Evolutionary conservation across 2,329 filamentous ascomycete genomes (phyloP).

Genomic region (Colletotrichum sp.): DNA sequence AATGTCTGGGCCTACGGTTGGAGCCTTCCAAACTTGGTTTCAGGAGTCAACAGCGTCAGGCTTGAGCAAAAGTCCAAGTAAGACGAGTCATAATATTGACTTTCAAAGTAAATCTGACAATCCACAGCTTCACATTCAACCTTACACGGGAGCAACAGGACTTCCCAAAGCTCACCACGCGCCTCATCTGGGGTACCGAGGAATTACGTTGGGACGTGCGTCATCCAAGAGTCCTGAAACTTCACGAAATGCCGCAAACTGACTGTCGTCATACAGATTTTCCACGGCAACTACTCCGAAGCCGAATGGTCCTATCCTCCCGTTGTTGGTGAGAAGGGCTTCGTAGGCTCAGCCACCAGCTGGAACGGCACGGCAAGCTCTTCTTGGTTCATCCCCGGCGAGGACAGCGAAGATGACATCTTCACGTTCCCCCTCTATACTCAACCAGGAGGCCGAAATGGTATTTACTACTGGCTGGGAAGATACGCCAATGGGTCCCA

Average conservation of each 20-base stretch:
- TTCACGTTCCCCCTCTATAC: neutral
- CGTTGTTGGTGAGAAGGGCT: slow-evolving; percentile 39
- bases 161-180: slow-evolving; percentile 12
- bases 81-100: rapidly evolving
- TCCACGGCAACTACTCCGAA: slow-evolving; percentile 41
- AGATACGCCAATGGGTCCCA: neutral
- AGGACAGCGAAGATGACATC: neutral
- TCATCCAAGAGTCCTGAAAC: neutral
- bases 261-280: slow-evolving; percentile 29
- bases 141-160: slow-evolving; percentile 6
- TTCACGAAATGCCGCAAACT: rapidly evolving
- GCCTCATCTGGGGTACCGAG: slow-evolving; percentile 18
- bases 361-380: neutral
- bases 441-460: neutral
- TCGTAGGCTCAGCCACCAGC: slow-evolving; percentile 47
- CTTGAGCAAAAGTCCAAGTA: neutral
- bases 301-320: slow-evolving; percentile 47
- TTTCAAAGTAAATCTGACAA: neutral
- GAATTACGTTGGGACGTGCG: slow-evolving; percentile 29
- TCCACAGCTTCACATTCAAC: slow-evolving; percentile 13
- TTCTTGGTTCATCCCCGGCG: neutral
- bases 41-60: neutral
- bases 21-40: neutral
- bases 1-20: neutral
- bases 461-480: neutral